phyloP scores from a whole-genome alignment of 1,139 yeast genomes.

The Saccharomyces hybrid region DNA sequence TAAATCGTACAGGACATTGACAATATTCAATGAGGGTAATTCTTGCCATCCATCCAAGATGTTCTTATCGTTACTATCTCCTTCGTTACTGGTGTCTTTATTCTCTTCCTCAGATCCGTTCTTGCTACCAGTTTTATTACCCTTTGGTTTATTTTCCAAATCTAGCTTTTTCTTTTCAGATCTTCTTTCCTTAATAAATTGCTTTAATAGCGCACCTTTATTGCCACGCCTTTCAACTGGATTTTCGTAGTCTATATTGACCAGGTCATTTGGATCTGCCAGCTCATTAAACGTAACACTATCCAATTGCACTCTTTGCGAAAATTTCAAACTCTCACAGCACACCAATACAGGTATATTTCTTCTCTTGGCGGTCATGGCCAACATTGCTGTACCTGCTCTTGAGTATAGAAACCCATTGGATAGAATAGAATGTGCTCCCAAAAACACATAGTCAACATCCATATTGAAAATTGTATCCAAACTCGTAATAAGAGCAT shows the following conservation, averaged over 20 bases:
- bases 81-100: slow-evolving; percentile 13
- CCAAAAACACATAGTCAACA: slow-evolving; percentile 85
- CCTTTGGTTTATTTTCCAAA: slow-evolving; percentile 15
- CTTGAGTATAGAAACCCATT: slow-evolving; percentile 90
- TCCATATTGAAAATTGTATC: slow-evolving; percentile 78
- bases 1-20: slow-evolving; percentile 85
- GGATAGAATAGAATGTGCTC: slow-evolving; percentile 96
- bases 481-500: slow-evolving; percentile 72
- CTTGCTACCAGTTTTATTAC: slow-evolving; percentile 2
- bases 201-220: slow-evolving; percentile 59
- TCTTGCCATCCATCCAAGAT: slow-evolving; percentile 61
- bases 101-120: slow-evolving; percentile 11
- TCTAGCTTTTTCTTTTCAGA: slow-evolving; percentile 22
- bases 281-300: slow-evolving; percentile 90
- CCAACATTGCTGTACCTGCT: slow-evolving; percentile 90
- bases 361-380: slow-evolving; percentile 82
- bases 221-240: slow-evolving; percentile 45
- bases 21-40: slow-evolving; percentile 56
- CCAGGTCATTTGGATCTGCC: slow-evolving; percentile 74
- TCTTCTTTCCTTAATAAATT: slow-evolving; percentile 45
- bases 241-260: slow-evolving; percentile 40
- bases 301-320: slow-evolving; percentile 95
- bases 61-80: slow-evolving; percentile 24
- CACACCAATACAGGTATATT: slow-evolving; percentile 92
- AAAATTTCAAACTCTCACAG: slow-evolving; percentile 91